These are phyloP conservation scores for Glonium stellatum DNA, from an alignment of 495 filamentous ascomycete genomes.

Conservation along the genomic window DNA sequence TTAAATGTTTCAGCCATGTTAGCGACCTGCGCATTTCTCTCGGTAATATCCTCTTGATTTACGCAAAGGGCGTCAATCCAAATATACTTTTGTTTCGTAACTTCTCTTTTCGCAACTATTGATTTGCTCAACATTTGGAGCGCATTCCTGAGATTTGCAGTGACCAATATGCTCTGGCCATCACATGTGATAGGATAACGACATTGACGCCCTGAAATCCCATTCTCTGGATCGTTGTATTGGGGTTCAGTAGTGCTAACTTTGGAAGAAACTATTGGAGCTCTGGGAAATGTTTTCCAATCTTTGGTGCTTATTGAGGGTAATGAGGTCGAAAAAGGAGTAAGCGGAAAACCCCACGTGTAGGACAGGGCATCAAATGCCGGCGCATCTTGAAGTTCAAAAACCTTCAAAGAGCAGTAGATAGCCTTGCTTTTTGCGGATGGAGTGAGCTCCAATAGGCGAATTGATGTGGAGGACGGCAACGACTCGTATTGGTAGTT, in stretches of 20 bases:
- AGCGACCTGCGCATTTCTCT: slow-evolving; percentile 19
- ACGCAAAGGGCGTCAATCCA: slow-evolving; percentile 28
- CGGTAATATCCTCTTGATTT: slow-evolving; percentile 20
- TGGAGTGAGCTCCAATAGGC: slow-evolving; percentile 13
- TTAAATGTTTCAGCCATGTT: slow-evolving; percentile 25
- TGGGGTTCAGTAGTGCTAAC: not conserved
- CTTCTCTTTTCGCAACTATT: not conserved
- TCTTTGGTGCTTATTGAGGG: not conserved
- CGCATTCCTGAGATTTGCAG: slow-evolving; percentile 21
- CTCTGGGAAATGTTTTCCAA: not conserved
- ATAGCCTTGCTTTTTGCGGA: slow-evolving; percentile 8
- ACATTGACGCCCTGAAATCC: not conserved
- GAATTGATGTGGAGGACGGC: slow-evolving; percentile 14
- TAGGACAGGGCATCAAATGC: slow-evolving; percentile 12
- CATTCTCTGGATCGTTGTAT: not conserved
- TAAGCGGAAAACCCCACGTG: slow-evolving; percentile 18
- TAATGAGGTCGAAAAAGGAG: not conserved
- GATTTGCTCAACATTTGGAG: slow-evolving; percentile 13
- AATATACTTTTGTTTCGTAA: slow-evolving; percentile 2
- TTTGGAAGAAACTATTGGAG: not conserved
- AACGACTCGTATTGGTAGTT: slow-evolving; percentile 17
- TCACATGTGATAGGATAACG: slow-evolving; percentile 19
- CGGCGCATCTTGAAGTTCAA: slow-evolving; percentile 16
- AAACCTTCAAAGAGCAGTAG: slow-evolving; percentile 12
- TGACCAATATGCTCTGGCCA: slow-evolving; percentile 14